Percentiles rank a stretch among this genome's conserved stretches.
Conservation (phyloP, 805 yeast species). For the Candida tammaniensis region DNA sequence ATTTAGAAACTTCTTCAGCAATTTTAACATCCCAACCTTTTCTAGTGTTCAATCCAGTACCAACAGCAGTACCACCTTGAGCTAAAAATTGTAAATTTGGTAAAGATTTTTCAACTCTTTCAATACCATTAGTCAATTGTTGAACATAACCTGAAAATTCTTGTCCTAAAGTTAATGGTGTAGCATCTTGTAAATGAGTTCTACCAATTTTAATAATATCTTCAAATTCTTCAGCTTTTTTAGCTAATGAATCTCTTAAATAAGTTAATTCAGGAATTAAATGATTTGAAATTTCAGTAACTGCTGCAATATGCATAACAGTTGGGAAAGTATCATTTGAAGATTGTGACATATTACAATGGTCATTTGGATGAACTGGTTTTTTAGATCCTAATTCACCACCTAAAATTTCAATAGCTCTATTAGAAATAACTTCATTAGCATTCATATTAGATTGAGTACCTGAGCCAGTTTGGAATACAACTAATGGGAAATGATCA, state of each 20-base stretch:
- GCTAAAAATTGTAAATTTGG: conserved; percentile 81
- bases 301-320: conserved; percentile 99
- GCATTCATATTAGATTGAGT: conserved; percentile 99
- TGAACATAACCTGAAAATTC: conserved; percentile 96
- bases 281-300: conserved; percentile 72
- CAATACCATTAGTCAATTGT: conserved; percentile 88
- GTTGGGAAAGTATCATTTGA: conserved; percentile 99
- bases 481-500: conserved; percentile 96
- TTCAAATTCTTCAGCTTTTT: conserved; percentile 77
- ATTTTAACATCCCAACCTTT: conserved; percentile 85
- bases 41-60: conserved; percentile 95
- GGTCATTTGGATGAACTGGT: conserved; percentile 98
- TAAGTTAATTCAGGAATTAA: conserved; percentile 78
- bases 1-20: conserved; percentile 79
- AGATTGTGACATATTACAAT: conserved; percentile 97
- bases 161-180: conserved; percentile 96
- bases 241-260: conserved; percentile 74
- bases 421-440: conserved; percentile 96
- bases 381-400: conserved; percentile 88
- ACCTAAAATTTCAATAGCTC: conserved; percentile 95
- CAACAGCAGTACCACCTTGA: conserved; percentile 99
- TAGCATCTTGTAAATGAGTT: conserved; percentile 98
- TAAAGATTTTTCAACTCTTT: conserved; percentile 73
- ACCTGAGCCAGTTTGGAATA: conserved; percentile 98
- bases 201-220: conserved; percentile 97